Evolutionary conservation across 352 stramenopile genomes (phyloP).

Genomic region (Globisporangium camurandrum): DNA sequence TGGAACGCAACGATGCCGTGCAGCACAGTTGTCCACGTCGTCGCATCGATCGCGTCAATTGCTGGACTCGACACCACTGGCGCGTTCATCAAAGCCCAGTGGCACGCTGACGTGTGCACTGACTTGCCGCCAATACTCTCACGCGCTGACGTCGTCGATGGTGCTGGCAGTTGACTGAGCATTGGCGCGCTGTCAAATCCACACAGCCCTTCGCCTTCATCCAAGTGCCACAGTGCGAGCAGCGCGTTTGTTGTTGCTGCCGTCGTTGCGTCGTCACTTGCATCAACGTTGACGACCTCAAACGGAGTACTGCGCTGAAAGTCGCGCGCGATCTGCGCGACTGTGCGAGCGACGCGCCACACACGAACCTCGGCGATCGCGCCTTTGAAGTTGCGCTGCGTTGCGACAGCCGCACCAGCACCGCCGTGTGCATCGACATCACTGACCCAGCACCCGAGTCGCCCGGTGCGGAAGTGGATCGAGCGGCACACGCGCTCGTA

Average conservation of each 20-base stretch:
- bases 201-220: slow-evolving; percentile 67
- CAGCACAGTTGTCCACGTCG: slow-evolving; percentile 8
- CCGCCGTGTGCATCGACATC: slow-evolving; percentile 30
- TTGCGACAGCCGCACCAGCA: slow-evolving; percentile 18
- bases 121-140: slow-evolving; percentile 29
- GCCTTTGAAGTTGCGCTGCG: slow-evolving; percentile 64
- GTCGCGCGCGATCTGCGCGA: slow-evolving; percentile 40
- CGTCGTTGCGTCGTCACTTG: slow-evolving; percentile 3
- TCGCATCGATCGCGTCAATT: slow-evolving; percentile 23
- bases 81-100: slow-evolving; percentile 51
- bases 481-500: slow-evolving; percentile 38
- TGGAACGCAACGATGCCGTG: slow-evolving; percentile 29
- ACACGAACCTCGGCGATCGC: slow-evolving; percentile 69
- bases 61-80: slow-evolving; percentile 40
- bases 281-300: slow-evolving; percentile 14
- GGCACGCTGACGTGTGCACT: slow-evolving; percentile 48
- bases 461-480: slow-evolving; percentile 42
- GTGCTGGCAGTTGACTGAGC: slow-evolving; percentile 1
- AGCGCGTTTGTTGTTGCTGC: slow-evolving; percentile 14
- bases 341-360: slow-evolving; percentile 40
- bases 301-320: slow-evolving; percentile 60
- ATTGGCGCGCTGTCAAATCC: slow-evolving; percentile 31
- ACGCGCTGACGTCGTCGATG: slow-evolving; percentile 13
- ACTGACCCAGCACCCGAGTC: slow-evolving; percentile 71
- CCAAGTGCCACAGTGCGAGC: slow-evolving; percentile 64